A percentile compares a stretch with the other conserved stretches of the same genome.
Conservation (phyloP, 2,329 filamentous ascomycete genomes). For the Clarireedia paspali region DNA sequence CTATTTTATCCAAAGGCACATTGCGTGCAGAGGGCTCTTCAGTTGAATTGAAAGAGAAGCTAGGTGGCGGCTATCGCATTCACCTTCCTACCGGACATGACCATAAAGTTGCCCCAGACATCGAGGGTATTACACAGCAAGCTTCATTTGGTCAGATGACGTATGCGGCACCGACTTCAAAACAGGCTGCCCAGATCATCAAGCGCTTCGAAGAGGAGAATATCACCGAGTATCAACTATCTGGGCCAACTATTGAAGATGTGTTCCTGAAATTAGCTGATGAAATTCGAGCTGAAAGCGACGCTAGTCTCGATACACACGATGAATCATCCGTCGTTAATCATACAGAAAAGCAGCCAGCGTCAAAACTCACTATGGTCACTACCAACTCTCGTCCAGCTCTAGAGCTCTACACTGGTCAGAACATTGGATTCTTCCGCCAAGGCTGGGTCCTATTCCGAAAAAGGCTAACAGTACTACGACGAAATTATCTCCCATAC, state of each 20-base stretch:
- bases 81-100: constrained; percentile 57
- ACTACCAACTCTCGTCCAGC: constrained; percentile 8
- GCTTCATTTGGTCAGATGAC: constrained; percentile 62
- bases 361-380: constrained; percentile 2
- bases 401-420: constrained; percentile 58
- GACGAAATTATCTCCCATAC: constrained; percentile 71
- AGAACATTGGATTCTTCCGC: constrained; percentile 57
- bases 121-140: constrained; percentile 50
- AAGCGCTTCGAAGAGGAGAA: constrained; percentile 56
- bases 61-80: constrained; percentile 80
- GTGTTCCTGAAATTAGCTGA: constrained; percentile 83
- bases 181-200: constrained; percentile 64
- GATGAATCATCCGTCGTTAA: constrained; percentile 9
- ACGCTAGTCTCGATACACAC: constrained; percentile 9
- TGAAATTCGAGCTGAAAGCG: constrained; percentile 55
- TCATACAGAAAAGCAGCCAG: constrained; percentile 24
- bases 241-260: constrained; percentile 85
- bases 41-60: constrained; percentile 72
- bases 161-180: constrained; percentile 64
- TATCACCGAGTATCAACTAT: constrained; percentile 73
- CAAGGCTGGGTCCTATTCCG: constrained; percentile 69
- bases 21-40: constrained; percentile 78
- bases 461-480: constrained; percentile 71
- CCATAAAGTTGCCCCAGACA: constrained; percentile 37
- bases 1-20: constrained; percentile 76